A percentile compares a stretch with the other conserved stretches of the same genome.
These are phyloP conservation scores for Triticum turgidum DNA, from an alignment of 176 grass and related monocot genomes.

Conservation along the genomic window DNA sequence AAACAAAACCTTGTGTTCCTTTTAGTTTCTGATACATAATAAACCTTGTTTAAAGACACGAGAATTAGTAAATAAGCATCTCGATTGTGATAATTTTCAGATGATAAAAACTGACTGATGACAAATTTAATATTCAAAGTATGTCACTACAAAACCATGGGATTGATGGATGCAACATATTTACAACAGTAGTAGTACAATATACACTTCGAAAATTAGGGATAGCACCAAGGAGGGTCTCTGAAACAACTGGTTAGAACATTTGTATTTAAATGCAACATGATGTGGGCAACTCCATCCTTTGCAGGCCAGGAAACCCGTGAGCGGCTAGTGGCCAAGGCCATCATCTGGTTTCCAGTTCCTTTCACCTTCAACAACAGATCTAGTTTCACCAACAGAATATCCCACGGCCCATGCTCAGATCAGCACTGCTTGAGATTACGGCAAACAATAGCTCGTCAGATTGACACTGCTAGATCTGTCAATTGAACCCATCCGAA, in stretches of 20 bases:
- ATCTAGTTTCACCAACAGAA: not conserved
- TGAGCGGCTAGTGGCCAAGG: not conserved
- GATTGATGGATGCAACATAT: not conserved
- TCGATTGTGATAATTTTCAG: not conserved
- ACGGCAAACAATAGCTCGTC: constrained; percentile 10
- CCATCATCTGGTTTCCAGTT: not conserved
- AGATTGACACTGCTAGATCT: constrained; percentile 71
- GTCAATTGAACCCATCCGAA: constrained; percentile 82
- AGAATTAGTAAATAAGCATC: not conserved
- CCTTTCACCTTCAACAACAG: not conserved
- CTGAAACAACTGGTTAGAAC: not conserved
- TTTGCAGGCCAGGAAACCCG: not conserved
- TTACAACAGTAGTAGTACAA: constrained; percentile 19
- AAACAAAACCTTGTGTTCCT: not conserved
- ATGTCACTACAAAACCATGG: not conserved
- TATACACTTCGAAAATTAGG: not conserved
- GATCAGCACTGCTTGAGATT: not conserved
- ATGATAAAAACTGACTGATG: not conserved
- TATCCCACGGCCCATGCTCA: not conserved
- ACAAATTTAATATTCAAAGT: not conserved
- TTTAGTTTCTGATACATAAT: not conserved
- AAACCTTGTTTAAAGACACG: not conserved
- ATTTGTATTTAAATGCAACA: not conserved
- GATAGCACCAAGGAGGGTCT: not conserved
- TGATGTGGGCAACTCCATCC: not conserved